Base-by-base conservation (phyloP, 495 filamentous ascomycete genomes). In the Viridothelium virens region DNA sequence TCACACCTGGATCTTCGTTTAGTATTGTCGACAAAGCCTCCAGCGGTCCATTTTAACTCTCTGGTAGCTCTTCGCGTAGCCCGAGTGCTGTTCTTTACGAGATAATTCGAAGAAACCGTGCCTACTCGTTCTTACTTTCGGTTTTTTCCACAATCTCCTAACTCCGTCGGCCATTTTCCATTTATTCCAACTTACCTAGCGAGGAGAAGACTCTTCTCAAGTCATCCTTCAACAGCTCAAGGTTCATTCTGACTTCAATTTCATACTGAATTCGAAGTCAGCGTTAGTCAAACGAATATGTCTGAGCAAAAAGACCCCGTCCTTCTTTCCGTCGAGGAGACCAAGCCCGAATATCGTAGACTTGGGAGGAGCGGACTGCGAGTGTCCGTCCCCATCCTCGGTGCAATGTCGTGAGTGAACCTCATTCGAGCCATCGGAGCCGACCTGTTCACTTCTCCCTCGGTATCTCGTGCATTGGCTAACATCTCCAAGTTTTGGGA, bases 321-420 rank as follows among this genome's bases (percentile, higher is more conserved):
- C 48, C 63, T 67, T 18, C 46, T 38, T 14, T 74, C 73, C 44
- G 65, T 78, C 38, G 68, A 72, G 11, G 75, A 73, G 47, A 75
- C 73, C 38, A 79, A 78, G 67, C 79, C 75, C 36, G 74, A 75
- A 50, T 80, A 81, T n/a, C 65, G 47, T 18, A 72, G 72, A 46
- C 72, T 81, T 18, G 79, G 78, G 44, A 76, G 70, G 34, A 77
- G 76, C 36, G 79, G 81, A 14, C 73, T 82, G 34, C 73, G 77
- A 62, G 76, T 84, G 16, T 82, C 79, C 14, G 72, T 80, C 5
- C 75, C 79, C 9, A 78, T 82, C 18, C 68, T 82, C 31, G 81
- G 81, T 36, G 76, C 78, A 50, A 81, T 83, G 80, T 59, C 53
- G 53, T 59, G 36, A 33, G 53, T 33, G 11, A 14, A 9, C 74